Percentiles rank a stretch among this genome's conserved stretches.
Evolutionary conservation across 306 rosid species (phyloP).

Genomic region (Malus asiatica): DNA sequence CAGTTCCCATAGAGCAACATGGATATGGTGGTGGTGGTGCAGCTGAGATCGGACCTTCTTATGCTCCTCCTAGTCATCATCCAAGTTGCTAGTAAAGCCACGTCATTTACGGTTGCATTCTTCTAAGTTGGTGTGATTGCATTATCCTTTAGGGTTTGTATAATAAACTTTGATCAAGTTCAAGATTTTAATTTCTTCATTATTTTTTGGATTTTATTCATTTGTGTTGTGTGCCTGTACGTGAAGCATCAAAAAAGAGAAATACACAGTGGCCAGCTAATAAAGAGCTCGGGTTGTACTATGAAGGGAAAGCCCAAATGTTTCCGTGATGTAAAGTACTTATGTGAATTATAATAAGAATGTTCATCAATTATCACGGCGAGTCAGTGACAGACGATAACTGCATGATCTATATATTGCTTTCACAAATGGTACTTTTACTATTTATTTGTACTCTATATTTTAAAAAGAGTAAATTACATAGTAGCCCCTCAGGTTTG

Average conservation of each 20-base stretch:
- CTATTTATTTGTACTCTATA: too few species aligned
- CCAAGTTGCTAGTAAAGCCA: slow-evolving; percentile 2
- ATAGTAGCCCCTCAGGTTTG: too few species aligned
- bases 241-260: background rate
- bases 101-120: background rate
- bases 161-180: background rate
- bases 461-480: too few species aligned
- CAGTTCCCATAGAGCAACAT: background rate
- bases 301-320: background rate
- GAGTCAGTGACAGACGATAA: background rate
- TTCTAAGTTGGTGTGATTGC: background rate
- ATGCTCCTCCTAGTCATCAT: slow-evolving; percentile 1
- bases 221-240: background rate
- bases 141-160: background rate
- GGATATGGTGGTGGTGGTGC: background rate
- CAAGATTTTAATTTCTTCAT: background rate
- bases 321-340: background rate
- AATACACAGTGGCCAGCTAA: background rate
- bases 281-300: background rate
- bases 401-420: background rate
- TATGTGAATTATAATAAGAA: background rate
- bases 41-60: background rate
- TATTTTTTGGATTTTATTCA: background rate
- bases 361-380: background rate
- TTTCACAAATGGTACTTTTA: too few species aligned